Evolutionary conservation across 345 rosid genomes (phyloP).

Genomic region (Ailanthus altissimus): DNA sequence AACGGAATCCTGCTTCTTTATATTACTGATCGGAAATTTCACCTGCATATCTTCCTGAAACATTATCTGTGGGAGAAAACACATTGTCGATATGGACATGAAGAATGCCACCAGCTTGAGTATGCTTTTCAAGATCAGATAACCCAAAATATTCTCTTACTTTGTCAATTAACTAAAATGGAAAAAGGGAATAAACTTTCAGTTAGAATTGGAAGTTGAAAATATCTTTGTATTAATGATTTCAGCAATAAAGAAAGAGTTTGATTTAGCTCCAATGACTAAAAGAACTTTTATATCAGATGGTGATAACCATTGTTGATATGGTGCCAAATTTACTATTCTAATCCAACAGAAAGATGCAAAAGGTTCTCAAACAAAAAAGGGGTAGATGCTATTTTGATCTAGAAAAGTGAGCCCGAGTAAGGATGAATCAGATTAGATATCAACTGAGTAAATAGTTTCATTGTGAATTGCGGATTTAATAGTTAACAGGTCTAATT

Average conservation of each 20-base stretch:
- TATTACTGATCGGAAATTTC: constrained; percentile 17
- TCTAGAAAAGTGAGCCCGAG: neutral
- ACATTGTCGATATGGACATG: constrained; percentile 62
- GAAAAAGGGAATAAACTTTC: constrained; percentile 20
- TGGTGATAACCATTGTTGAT: neutral
- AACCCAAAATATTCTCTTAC: constrained; percentile 66
- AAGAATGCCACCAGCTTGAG: constrained; percentile 57
- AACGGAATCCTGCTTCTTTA: neutral
- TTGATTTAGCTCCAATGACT: neutral
- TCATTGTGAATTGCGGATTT: too few relatives aligned
- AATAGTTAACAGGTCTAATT: too few relatives aligned
- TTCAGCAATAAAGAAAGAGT: neutral
- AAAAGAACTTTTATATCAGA: neutral
- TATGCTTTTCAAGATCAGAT: constrained; percentile 63
- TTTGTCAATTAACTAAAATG: constrained; percentile 62
- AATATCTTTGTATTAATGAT: too few relatives aligned
- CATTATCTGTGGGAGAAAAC: constrained; percentile 40
- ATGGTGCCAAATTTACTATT: neutral
- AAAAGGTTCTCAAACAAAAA: neutral
- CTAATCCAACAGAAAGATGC: neutral
- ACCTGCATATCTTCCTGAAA: constrained; percentile 63
- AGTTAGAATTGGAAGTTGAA: too few relatives aligned
- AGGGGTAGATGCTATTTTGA: neutral
- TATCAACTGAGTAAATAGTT: neutral
- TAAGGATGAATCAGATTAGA: neutral